Percentiles rank a stretch among this genome's conserved stretches.
phyloP scores from a whole-genome alignment of 129 eudicot species.

The Calendula officinalis region DNA sequence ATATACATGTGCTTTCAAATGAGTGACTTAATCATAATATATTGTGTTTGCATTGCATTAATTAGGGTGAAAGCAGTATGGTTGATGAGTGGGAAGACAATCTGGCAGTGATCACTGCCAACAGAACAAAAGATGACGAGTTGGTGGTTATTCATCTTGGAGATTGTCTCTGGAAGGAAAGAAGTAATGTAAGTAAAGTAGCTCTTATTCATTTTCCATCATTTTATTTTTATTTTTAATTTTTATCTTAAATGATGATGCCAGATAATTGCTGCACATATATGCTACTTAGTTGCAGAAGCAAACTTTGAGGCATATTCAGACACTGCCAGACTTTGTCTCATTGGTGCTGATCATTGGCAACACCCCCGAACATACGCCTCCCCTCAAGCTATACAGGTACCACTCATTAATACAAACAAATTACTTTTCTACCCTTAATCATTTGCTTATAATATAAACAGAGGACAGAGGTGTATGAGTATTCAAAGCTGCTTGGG shows the following conservation, averaged over 20 bases:
- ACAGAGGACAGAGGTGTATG: conserved; percentile 92
- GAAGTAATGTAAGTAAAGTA: conserved; percentile 41
- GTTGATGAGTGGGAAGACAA: conserved; percentile 54
- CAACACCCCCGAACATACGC: conserved; percentile 89
- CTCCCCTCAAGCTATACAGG: conserved; percentile 98
- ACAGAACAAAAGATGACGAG: conserved; percentile 44
- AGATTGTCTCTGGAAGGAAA: conserved; percentile 44
- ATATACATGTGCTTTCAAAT: too few relatives aligned
- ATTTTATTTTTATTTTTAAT: background rate
- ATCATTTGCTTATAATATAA: conserved; percentile 4
- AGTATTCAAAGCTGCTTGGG: conserved; percentile 78
- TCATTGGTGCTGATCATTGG: conserved; percentile 92
- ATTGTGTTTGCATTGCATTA: background rate
- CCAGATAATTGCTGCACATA: conserved; percentile 94
- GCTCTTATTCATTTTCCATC: background rate
- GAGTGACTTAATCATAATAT: background rate
- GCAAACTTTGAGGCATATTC: conserved; percentile 86
- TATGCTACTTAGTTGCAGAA: conserved; percentile 96
- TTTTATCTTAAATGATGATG: background rate
- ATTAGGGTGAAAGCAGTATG: conserved; percentile 48
- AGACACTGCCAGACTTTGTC: conserved; percentile 90
- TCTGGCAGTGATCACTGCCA: conserved; percentile 41
- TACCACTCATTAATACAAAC: background rate
- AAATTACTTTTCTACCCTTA: too few relatives aligned
- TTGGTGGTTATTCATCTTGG: conserved; percentile 45